phyloP scores from a whole-genome alignment of 805 yeast genomes.

The Sugiyamaella smithiae region DNA sequence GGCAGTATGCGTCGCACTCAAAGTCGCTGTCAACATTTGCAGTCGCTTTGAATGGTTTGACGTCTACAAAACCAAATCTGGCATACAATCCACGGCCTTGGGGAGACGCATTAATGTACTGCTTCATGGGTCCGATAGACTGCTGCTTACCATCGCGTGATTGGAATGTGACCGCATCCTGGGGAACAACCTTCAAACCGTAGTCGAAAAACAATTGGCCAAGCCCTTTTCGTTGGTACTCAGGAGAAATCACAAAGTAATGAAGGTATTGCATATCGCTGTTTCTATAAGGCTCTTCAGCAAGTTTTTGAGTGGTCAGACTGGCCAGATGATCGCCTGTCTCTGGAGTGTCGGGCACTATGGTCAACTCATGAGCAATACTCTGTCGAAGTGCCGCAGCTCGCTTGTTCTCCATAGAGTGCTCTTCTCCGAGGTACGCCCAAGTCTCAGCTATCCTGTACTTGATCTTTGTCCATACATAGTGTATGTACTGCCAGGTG shows the following conservation, averaged over 20 bases:
- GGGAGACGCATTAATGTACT: constrained; percentile 14
- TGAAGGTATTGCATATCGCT: constrained; percentile 12
- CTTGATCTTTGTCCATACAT: constrained; percentile 3
- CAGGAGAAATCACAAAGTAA: constrained; percentile 13
- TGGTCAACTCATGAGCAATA: not conserved
- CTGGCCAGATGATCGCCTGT: constrained; percentile 10
- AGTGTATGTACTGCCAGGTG: constrained; percentile 3
- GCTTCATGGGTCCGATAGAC: constrained; percentile 19
- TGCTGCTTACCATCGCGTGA: constrained; percentile 11
- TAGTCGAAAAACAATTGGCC: constrained; percentile 15
- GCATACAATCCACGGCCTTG: constrained; percentile 15
- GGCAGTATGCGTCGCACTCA: not conserved
- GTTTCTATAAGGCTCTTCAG: constrained; percentile 10
- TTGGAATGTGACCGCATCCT: constrained; percentile 1
- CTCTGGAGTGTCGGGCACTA: constrained; percentile 9
- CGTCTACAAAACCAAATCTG: constrained; percentile 16
- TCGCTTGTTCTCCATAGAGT: constrained; percentile 15
- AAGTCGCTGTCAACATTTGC: not conserved
- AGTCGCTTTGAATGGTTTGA: not conserved
- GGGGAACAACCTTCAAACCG: constrained; percentile 12
- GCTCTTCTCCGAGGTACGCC: constrained; percentile 9
- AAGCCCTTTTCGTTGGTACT: constrained; percentile 19
- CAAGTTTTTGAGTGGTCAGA: constrained; percentile 11
- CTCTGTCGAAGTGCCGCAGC: not conserved
- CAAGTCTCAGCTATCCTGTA: constrained; percentile 7